Conservation (phyloP, 805 yeast species). For the Wickerhamiella australiensis region DNA sequence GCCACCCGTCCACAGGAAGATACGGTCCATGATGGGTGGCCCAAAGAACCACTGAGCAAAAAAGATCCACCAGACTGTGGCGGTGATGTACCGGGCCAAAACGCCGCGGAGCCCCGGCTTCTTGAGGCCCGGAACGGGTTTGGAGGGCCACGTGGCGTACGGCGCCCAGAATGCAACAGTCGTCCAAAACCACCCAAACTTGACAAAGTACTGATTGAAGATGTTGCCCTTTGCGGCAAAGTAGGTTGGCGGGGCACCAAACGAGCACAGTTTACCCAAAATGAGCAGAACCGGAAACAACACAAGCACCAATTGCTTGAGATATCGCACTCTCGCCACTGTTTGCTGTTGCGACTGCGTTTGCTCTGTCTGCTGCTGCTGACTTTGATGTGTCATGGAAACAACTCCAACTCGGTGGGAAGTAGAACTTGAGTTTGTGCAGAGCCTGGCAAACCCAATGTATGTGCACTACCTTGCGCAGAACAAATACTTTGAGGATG, state of each 20-base stretch:
- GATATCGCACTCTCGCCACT: not conserved
- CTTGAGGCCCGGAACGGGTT: not conserved
- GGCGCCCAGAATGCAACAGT: conserved; percentile 31
- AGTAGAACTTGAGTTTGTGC: conserved; percentile 86
- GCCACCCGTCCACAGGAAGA: conserved; percentile 77
- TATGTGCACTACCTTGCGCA: conserved; percentile 81
- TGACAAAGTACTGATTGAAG: conserved; percentile 64
- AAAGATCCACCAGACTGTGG: conserved; percentile 71
- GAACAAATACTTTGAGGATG: conserved; percentile 59
- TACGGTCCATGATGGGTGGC: conserved; percentile 75
- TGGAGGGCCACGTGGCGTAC: conserved; percentile 5
- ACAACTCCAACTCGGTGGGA: conserved; percentile 49
- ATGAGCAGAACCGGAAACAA: conserved; percentile 14
- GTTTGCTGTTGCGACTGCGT: not conserved
- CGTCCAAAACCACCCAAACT: conserved; percentile 92
- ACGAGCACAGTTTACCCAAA: conserved; percentile 14
- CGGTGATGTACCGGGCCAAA: conserved; percentile 35
- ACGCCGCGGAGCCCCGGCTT: conserved; percentile 11
- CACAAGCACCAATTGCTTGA: conserved; percentile 1
- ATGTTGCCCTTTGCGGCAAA: conserved; percentile 46
- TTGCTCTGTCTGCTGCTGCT: not conserved
- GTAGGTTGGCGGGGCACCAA: conserved; percentile 20
- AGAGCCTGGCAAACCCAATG: conserved; percentile 79
- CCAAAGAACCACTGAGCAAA: conserved; percentile 86
- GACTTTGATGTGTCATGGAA: not conserved